A percentile compares a stretch with the other conserved stretches of the same genome.
phyloP scores from a whole-genome alignment of 2,329 filamentous ascomycete genomes.

The Fusarium redolens region DNA sequence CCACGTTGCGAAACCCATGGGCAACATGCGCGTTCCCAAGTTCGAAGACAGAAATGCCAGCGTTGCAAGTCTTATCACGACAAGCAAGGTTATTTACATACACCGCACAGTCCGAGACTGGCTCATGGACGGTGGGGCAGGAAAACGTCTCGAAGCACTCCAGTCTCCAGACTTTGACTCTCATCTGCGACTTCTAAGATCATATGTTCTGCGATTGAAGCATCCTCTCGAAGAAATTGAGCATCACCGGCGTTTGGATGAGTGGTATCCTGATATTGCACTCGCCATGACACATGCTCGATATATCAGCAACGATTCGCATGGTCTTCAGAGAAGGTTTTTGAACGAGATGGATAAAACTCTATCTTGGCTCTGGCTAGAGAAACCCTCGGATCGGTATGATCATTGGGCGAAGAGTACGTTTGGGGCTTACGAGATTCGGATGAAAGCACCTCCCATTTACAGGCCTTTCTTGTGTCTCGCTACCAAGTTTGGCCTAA shows the following conservation, averaged over 20 bases:
- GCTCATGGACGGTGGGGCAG: background rate
- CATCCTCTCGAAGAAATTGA: constrained; percentile 49
- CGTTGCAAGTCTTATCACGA: background rate
- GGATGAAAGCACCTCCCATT: constrained; percentile 11
- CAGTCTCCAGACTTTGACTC: background rate
- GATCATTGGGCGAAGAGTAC: constrained; percentile 20
- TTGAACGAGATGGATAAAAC: constrained; percentile 12
- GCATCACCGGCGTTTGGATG: constrained; percentile 52
- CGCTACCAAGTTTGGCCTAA: constrained; percentile 1
- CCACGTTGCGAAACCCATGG: background rate
- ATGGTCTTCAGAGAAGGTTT: background rate
- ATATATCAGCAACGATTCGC: constrained; percentile 35
- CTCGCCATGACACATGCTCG: constrained; percentile 53
- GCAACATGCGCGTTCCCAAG: constrained; percentile 3
- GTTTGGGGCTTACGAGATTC: constrained; percentile 9
- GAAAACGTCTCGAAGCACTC: background rate
- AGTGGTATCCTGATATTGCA: constrained; percentile 54
- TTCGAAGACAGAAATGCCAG: background rate
- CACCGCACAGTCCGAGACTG: constrained; percentile 18
- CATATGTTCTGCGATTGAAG: constrained; percentile 48
- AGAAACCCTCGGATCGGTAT: background rate
- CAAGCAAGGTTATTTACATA: constrained; percentile 9
- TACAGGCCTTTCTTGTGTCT: constrained; percentile 2
- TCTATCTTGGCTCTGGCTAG: constrained; percentile 9
- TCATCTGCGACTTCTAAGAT: constrained; percentile 6